Evolutionary conservation across 495 filamentous ascomycete genomes (phyloP), one percentile per base, ranked within the genome.

Genomic region (Aspergillus campestris): DNA sequence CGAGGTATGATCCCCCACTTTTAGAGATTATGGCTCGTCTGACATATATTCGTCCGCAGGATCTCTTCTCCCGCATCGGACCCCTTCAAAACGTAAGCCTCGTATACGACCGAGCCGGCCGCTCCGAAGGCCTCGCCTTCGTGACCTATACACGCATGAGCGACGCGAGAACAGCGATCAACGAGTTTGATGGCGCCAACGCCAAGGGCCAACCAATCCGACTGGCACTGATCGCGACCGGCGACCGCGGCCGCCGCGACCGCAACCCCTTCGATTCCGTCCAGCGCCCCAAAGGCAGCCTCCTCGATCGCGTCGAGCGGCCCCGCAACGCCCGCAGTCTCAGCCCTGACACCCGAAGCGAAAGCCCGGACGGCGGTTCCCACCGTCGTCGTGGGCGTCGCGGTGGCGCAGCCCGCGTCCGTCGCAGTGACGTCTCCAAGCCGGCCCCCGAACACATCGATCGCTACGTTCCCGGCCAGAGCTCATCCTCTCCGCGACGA

Each of bases 201-300:
- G 91, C 91, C 31, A 86, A 90, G 51, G 87, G 86, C 71, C 89
- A 95, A 62, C 89, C 87, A 3, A 95, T 97, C 48, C 82, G 77
- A n/a, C 61, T 96, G 27, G 80, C 80, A 1, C 67, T 90, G 11
- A 57, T 92, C 13, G 75, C 82, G 8, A 57, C 59, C 37, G 72
- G 69, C 24, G 56, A 49, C 33, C 45, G 59, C 24, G 56, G 57
- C 45, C 57, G 83, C 77, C 65, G 77, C 55, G 40, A 80, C 70
- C 38, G 70, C 64, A 54, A 71, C 64, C 53, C 80, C 69, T 35
- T 67, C 60, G 49, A 77, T 70, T 49, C 74, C 75, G 52, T 73
- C 80, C 37, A 84, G 75, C 50, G 80, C 83, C 54, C 80, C 74
- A 51, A 80, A 82, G 52, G 71, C 61, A 62, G 83, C 43, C 73